phyloP scores from a whole-genome alignment of 2,329 filamentous ascomycete genomes.

The Calonectria crousiana region DNA sequence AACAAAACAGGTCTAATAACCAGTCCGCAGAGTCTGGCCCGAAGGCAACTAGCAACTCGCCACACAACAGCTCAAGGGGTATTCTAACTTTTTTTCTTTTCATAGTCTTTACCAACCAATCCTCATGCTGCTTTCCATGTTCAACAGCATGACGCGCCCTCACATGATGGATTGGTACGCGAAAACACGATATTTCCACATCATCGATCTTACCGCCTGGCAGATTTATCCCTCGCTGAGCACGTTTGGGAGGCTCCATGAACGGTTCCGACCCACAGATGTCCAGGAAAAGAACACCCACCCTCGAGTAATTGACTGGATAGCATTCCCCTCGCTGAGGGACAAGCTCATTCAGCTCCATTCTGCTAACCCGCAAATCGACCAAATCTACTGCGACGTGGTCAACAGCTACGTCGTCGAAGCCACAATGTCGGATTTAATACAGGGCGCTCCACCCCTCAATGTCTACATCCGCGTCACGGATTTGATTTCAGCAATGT shows the following conservation, averaged over 20 bases:
- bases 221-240: slow-evolving; percentile 45
- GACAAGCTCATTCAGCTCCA: slow-evolving; percentile 46
- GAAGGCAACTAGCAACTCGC: slow-evolving; percentile 26
- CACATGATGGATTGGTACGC: slow-evolving; percentile 55
- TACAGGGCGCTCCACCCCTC: slow-evolving; percentile 39
- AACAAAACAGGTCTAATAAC: slow-evolving; percentile 31
- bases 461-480: slow-evolving; percentile 47
- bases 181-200: slow-evolving; percentile 52
- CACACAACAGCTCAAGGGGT: not conserved
- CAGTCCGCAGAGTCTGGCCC: slow-evolving; percentile 18
- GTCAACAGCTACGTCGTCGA: slow-evolving; percentile 49
- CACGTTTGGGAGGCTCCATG: slow-evolving; percentile 45
- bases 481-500: slow-evolving; percentile 46
- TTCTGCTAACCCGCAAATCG: slow-evolving; percentile 47
- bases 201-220: slow-evolving; percentile 50
- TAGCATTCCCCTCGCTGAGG: slow-evolving; percentile 46
- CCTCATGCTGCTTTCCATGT: slow-evolving; percentile 48
- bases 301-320: slow-evolving; percentile 47
- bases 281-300: slow-evolving; percentile 39
- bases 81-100: not conserved
- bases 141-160: slow-evolving; percentile 51
- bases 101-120: slow-evolving; percentile 45
- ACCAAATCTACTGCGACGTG: slow-evolving; percentile 50
- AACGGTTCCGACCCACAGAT: slow-evolving; percentile 44
- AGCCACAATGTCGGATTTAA: slow-evolving; percentile 44